Evolutionary conservation across 2,329 filamentous ascomycete species (phyloP), one percentile per base, ranked within the genome.

Genomic region (Trichoderma arundinaceum): DNA sequence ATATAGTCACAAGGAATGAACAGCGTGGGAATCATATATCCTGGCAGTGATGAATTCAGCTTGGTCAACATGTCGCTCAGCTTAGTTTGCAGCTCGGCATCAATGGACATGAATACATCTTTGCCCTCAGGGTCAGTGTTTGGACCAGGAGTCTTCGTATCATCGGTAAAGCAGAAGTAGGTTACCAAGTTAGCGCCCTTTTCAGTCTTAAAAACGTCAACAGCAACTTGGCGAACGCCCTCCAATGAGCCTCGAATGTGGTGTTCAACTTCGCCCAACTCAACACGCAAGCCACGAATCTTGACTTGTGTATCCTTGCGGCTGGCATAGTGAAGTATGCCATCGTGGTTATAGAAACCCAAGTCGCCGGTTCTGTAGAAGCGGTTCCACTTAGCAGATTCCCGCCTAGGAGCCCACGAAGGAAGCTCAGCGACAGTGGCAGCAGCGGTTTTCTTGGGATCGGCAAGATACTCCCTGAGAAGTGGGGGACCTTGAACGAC

Each of bases 261-360:
- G 7, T 68, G 28, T 51, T 73, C 73, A 15, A 74, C 41, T 51
- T 73, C 73, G 0, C 68, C 71, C 17, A 84, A 76, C 73, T 84
- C 88, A 52, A 86, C 77, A 59, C 85, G 74, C 66, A 82, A 86
- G n/a, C 88, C 88, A n/a, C 81, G 80, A 9, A 88, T 73, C 73
- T 88, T 88, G 53, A 87, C 80, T 70, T 88, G 85, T 0, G 79
- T 79, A 68, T 88, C 85, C 67, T 84, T 85, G 12, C 86, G 78
- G 46, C 83, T 83, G 44, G 83, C 69, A 63, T 79, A 84, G 0
- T 76, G 68, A 10, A 84, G 71, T 10, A 71, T 71, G 0, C 79
- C 78, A 58, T 82, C 76, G 0, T 72, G 70, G 22, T 77, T 72
- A 33, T 82, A 82, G 35, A 72, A 73, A 0, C 75, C 82, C 13